phyloP scores from a whole-genome alignment of 305 asterid genomes.

The Solanum hybrid region DNA sequence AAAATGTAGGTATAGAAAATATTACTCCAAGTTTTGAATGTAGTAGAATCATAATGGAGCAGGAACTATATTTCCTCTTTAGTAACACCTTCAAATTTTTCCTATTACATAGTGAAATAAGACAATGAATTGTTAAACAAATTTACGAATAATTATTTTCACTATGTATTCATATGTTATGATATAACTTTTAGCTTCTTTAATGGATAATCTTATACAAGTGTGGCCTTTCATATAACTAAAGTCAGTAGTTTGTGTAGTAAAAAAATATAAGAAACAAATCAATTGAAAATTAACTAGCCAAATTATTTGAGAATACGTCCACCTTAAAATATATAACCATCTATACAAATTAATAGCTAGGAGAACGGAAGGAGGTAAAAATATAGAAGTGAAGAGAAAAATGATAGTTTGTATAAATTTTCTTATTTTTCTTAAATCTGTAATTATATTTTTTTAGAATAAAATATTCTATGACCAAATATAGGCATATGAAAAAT shows the following conservation, averaged over 20 bases:
- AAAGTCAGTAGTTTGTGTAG: neutral
- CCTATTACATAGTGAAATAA: neutral
- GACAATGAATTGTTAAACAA: neutral
- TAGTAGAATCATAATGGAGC: no score
- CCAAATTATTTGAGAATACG: neutral
- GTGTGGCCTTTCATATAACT: no score
- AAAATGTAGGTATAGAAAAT: neutral
- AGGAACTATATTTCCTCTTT: no score
- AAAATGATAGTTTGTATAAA: neutral
- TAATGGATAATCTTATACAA: neutral
- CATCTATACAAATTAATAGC: neutral
- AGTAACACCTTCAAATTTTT: no score
- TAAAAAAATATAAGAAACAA: neutral
- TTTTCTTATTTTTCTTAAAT: neutral
- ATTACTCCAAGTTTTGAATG: neutral
- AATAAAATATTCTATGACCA: neutral
- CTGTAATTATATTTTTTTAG: neutral
- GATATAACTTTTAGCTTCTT: neutral
- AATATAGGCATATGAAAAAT: no score
- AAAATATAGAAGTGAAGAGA: neutral
- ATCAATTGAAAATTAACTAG: neutral
- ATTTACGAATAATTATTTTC: neutral
- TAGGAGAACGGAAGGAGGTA: neutral
- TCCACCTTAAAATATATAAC: neutral
- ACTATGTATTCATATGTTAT: neutral